Conservation (phyloP, 495 filamentous ascomycete genomes). For the Parathielavia hyrcaniae region DNA sequence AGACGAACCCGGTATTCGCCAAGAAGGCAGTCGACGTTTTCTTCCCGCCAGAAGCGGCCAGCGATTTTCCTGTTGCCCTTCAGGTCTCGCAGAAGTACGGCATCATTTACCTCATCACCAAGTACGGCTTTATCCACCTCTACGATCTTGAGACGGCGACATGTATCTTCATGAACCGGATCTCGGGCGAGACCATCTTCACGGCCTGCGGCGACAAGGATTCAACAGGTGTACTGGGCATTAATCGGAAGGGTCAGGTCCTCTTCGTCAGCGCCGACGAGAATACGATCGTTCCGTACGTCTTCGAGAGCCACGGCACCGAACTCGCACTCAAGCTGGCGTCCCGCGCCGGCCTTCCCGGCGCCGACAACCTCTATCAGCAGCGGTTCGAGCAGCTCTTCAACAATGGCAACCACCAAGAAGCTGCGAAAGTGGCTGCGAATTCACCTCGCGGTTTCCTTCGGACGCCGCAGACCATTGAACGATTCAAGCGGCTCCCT, state of each 20-base stretch:
- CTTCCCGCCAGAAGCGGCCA: slow-evolving; percentile 89
- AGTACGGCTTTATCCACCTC: slow-evolving; percentile 98
- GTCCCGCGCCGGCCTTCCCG: slow-evolving; percentile 85
- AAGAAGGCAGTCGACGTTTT: slow-evolving; percentile 98
- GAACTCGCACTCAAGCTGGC: slow-evolving; percentile 91
- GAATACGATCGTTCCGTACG: slow-evolving; percentile 80
- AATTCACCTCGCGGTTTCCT: slow-evolving; percentile 95
- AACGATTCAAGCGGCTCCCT: slow-evolving; percentile 83
- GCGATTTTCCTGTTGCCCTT: slow-evolving; percentile 97
- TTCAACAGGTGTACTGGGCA: slow-evolving; percentile 80
- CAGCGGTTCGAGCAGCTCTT: slow-evolving; percentile 87
- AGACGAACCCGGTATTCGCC: slow-evolving; percentile 74
- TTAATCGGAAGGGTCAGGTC: slow-evolving; percentile 96
- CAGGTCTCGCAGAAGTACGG: slow-evolving; percentile 94
- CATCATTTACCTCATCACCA: slow-evolving; percentile 93
- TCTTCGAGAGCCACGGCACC: slow-evolving; percentile 89
- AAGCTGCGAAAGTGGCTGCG: slow-evolving; percentile 91
- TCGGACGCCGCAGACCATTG: slow-evolving; percentile 86
- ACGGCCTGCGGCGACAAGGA: slow-evolving; percentile 80
- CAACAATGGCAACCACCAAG: slow-evolving; percentile 64
- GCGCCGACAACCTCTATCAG: slow-evolving; percentile 89
- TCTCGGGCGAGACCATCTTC: slow-evolving; percentile 98
- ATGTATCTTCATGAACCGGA: slow-evolving; percentile 99
- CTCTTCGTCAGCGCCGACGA: slow-evolving; percentile 90
- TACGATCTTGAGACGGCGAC: slow-evolving; percentile 95